Evolutionary conservation across 768 basidiomycete species (phyloP).

Genomic region (Amanita phalloides): DNA sequence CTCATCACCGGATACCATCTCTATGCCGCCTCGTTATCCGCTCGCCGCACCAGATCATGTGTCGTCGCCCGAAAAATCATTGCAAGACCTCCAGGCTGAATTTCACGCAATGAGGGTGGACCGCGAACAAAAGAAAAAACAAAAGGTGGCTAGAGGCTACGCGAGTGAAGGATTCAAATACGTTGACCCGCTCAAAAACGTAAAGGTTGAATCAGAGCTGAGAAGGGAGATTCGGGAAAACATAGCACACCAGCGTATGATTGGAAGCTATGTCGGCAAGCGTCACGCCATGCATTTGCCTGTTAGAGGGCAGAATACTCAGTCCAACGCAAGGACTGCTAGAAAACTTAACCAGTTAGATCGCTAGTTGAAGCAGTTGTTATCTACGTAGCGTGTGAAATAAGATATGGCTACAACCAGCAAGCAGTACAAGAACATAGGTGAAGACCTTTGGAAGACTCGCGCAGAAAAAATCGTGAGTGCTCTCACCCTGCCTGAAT

Average conservation of each 20-base stretch:
- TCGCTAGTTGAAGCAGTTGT: conserved; percentile 23
- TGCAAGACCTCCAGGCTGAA: conserved; percentile 27
- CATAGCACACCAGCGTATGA: conserved; percentile 86
- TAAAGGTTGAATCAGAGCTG: conserved; percentile 86
- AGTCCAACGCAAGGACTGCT: conserved; percentile 84
- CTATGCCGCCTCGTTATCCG: conserved; percentile 53
- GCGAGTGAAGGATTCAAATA: conserved; percentile 12
- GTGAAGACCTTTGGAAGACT: conserved; percentile 94
- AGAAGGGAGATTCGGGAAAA: conserved; percentile 77
- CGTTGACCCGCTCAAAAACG: conserved; percentile 54
- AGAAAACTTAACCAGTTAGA: conserved; percentile 83
- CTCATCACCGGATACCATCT: conserved; percentile 75
- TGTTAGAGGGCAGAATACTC: conserved; percentile 90
- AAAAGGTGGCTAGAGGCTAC: conserved; percentile 13
- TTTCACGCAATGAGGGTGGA: conserved; percentile 21
- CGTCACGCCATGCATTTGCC: conserved; percentile 90
- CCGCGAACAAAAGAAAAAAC: conserved; percentile 20
- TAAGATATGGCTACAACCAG: conserved; percentile 53
- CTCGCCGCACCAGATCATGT: conserved; percentile 47
- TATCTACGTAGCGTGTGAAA: conserved; percentile 1
- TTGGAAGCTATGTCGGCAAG: conserved; percentile 89
- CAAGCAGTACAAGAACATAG: conserved; percentile 81
- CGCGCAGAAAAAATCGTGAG: conserved; percentile 92
- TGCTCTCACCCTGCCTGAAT: not conserved
- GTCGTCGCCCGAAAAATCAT: conserved; percentile 33